phyloP scores from a whole-genome alignment of 768 basidiomycete species.

The Coprinopsis strossmayeri region DNA sequence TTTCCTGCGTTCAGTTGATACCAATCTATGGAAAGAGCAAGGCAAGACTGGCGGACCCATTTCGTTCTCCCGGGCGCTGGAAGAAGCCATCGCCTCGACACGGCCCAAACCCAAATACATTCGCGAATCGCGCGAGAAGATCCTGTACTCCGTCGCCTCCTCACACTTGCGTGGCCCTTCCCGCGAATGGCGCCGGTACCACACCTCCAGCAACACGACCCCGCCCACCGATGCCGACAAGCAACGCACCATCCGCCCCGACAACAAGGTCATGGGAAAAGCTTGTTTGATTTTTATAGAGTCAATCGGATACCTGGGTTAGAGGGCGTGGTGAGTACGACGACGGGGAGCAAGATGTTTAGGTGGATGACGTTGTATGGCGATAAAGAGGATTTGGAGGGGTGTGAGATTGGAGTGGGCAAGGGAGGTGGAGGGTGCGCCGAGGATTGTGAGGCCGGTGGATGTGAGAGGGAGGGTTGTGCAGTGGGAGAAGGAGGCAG shows the following conservation, averaged over 20 bases:
- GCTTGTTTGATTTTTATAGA: conserved; percentile 34
- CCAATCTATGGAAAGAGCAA: not conserved
- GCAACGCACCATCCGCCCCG: not conserved
- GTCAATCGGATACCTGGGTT: conserved; percentile 19
- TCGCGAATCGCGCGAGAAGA: not conserved
- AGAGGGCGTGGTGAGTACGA: conserved; percentile 13
- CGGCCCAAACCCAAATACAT: not conserved
- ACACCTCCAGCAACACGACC: not conserved
- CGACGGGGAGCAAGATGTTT: conserved; percentile 30
- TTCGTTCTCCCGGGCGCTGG: not conserved
- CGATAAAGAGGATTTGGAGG: conserved; percentile 19
- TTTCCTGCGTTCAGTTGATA: not conserved
- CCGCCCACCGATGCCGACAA: not conserved
- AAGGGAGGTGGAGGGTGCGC: conserved; percentile 26
- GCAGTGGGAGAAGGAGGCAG: conserved; percentile 13
- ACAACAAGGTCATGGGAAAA: conserved; percentile 22
- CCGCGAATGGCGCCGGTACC: not conserved
- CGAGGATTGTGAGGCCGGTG: conserved; percentile 21
- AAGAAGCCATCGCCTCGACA: not conserved
- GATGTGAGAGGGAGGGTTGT: conserved; percentile 21
- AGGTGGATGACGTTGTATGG: conserved; percentile 28
- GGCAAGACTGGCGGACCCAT: not conserved
- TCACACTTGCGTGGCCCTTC: not conserved
- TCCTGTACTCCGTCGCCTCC: not conserved
- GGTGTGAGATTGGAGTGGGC: conserved; percentile 25